phyloP scores from a whole-genome alignment of 352 stramenopile genomes.

The Phytopythium boreale region DNA sequence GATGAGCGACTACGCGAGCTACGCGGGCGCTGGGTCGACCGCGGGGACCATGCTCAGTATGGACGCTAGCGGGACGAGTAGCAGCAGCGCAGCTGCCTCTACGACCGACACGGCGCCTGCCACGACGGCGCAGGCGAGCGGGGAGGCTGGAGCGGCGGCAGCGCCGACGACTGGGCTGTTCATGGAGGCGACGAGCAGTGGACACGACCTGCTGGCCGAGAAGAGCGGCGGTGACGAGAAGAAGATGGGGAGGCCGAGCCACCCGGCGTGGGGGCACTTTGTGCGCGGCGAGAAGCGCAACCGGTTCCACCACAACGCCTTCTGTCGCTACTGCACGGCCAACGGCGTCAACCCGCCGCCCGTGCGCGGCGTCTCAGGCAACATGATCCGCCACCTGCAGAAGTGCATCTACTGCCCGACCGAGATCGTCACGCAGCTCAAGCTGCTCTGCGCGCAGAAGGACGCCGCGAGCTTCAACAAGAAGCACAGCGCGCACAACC shows the following conservation, averaged over 20 bases:
- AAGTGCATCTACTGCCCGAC: conserved; percentile 73
- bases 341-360: conserved; percentile 43
- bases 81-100: not conserved
- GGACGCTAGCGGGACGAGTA: not conserved
- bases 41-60: too few species aligned
- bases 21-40: not conserved
- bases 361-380: conserved; percentile 67
- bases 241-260: conserved; percentile 64
- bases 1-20: conserved; percentile 1
- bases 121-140: not conserved
- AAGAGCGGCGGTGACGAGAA: conserved; percentile 44
- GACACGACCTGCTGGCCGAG: conserved; percentile 17
- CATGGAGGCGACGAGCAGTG: not conserved
- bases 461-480: conserved; percentile 74
- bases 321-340: conserved; percentile 64
- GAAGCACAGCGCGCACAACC: conserved; percentile 40
- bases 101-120: not conserved
- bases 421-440: conserved; percentile 64
- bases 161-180: not conserved
- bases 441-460: conserved; percentile 64
- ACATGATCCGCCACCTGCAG: conserved; percentile 84
- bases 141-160: not conserved
- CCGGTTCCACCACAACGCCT: conserved; percentile 79
- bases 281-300: conserved; percentile 75
- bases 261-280: conserved; percentile 81